Conservation (phyloP, 352 stramenopile genomes). For the Plasmopara halstedii region DNA sequence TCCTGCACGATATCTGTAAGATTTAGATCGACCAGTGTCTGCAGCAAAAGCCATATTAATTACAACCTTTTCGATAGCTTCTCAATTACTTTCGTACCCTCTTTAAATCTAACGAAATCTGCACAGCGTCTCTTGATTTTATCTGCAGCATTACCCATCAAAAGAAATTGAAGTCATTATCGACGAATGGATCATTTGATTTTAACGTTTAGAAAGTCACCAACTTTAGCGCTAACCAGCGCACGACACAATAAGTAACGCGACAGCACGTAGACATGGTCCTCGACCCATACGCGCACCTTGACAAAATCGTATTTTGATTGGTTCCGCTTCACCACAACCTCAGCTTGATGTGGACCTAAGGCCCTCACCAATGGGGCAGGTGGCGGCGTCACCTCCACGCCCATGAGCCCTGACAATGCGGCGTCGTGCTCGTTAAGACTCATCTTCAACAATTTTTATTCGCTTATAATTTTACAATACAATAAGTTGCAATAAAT, state of each 20-base stretch:
- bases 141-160: conserved; percentile 32
- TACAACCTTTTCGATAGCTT: not conserved
- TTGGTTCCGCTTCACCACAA: conserved; percentile 74
- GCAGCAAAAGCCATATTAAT: conserved; percentile 1
- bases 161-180: not conserved
- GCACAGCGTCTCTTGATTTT: conserved; percentile 74
- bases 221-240: conserved; percentile 78
- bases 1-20: conserved; percentile 84
- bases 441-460: conserved; percentile 17
- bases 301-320: conserved; percentile 89
- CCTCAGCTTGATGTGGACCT: conserved; percentile 27
- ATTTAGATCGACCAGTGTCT: conserved; percentile 82
- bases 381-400: conserved; percentile 29
- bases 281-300: conserved; percentile 84
- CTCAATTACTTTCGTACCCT: conserved; percentile 28
- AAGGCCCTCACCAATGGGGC: conserved; percentile 27
- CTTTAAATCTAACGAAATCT: conserved; percentile 86
- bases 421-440: conserved; percentile 30
- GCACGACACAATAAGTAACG: conserved; percentile 78
- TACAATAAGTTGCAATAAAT: not conserved
- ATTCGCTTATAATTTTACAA: no score
- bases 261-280: conserved; percentile 86
- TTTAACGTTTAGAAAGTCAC: not conserved
- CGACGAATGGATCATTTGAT: not conserved
- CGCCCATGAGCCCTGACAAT: conserved; percentile 16